Conservation (phyloP, 2,329 filamentous ascomycete genomes). For the Colletotrichum agaves region DNA sequence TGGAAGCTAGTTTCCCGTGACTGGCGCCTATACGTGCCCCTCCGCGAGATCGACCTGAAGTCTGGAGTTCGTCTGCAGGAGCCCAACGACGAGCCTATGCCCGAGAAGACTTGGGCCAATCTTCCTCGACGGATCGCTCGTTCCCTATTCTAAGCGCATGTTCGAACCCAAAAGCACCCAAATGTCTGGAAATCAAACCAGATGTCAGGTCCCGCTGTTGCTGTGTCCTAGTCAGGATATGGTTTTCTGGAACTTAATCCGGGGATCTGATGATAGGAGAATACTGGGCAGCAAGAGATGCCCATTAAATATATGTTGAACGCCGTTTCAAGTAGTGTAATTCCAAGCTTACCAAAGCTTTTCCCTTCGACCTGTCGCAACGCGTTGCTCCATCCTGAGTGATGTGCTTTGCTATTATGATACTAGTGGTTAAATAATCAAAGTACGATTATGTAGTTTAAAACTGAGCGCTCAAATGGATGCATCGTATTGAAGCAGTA, state of each 20-base stretch:
- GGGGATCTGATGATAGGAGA: too few species aligned
- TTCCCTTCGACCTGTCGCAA: not conserved
- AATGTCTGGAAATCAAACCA: too few species aligned
- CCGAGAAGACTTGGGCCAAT: conserved; percentile 48
- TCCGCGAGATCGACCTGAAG: conserved; percentile 70
- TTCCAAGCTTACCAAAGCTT: not conserved
- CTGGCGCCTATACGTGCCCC: conserved; percentile 66
- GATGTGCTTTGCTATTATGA: not conserved
- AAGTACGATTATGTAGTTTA: not conserved
- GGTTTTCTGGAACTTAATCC: too few species aligned
- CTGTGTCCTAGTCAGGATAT: too few species aligned
- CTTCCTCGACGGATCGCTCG: conserved; percentile 48
- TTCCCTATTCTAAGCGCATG: conserved; percentile 47
- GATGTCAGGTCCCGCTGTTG: too few species aligned
- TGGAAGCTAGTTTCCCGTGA: conserved; percentile 71
- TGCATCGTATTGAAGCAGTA: not conserved
- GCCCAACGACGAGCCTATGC: conserved; percentile 54
- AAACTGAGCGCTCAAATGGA: not conserved
- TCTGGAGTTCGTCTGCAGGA: conserved; percentile 66
- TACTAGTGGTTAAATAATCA: not conserved
- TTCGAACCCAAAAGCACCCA: too few species aligned
- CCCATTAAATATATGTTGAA: not conserved
- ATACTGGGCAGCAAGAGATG: not conserved
- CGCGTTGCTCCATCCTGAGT: not conserved
- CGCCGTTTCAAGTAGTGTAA: not conserved